Evolutionary conservation across 768 basidiomycete species (phyloP).

Genomic region (Porpolomopsis calyptriformis): DNA sequence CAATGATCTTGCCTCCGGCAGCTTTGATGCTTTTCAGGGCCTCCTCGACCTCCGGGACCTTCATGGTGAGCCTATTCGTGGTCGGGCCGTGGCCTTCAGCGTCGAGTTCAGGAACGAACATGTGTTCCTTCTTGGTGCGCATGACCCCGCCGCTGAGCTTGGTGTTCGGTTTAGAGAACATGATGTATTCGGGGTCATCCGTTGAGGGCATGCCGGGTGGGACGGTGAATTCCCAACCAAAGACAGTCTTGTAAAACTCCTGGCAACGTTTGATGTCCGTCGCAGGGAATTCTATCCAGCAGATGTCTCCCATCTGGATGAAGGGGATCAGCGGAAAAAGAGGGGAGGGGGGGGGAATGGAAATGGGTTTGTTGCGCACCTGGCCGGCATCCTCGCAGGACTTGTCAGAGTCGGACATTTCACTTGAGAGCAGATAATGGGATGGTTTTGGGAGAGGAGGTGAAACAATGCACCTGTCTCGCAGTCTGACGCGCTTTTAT

Average conservation of each 20-base stretch:
- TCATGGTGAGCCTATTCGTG: slow-evolving; percentile 2
- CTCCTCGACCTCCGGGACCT: slow-evolving; percentile 1
- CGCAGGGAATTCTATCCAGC: slow-evolving; percentile 5
- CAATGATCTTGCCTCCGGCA: slow-evolving; percentile 3
- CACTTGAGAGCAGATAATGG: too few relatives aligned
- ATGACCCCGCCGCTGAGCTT: neutral
- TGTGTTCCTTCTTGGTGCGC: neutral
- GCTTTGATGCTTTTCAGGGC: slow-evolving; percentile 4
- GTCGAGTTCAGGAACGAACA: neutral
- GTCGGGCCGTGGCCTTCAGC: neutral
- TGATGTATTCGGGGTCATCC: neutral
- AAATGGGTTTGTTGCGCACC: too few relatives aligned
- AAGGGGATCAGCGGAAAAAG: neutral
- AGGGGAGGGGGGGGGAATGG: neutral
- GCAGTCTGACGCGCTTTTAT: too few relatives aligned
- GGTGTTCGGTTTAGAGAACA: slow-evolving; percentile 1
- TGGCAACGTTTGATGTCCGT: slow-evolving; percentile 3
- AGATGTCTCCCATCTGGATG: slow-evolving; percentile 1
- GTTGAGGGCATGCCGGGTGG: neutral
- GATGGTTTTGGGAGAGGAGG: too few relatives aligned
- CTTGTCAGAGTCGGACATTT: too few relatives aligned
- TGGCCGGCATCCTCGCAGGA: too few relatives aligned
- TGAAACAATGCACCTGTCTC: too few relatives aligned
- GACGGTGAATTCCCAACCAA: slow-evolving; percentile 5
- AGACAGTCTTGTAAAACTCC: slow-evolving; percentile 3